phyloP scores from a whole-genome alignment of 2,329 filamentous ascomycete species.

The Aspergillus udagawae region DNA sequence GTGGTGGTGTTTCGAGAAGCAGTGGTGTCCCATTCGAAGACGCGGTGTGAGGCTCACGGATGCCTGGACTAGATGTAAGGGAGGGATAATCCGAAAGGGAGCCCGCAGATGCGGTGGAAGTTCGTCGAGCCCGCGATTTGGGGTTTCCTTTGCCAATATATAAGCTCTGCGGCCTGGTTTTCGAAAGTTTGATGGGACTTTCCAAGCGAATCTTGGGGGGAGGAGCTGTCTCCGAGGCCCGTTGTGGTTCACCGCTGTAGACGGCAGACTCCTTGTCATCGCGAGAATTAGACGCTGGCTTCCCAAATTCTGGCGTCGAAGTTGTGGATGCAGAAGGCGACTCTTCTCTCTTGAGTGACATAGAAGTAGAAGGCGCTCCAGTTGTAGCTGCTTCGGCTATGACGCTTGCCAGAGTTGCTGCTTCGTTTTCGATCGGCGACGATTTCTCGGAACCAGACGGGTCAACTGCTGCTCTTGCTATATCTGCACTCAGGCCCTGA shows the following conservation, averaged over 20 bases:
- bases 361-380: background rate
- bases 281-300: background rate
- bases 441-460: background rate
- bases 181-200: constrained; percentile 32
- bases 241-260: background rate
- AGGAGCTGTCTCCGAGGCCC: constrained; percentile 6
- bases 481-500: background rate
- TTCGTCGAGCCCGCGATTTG: constrained; percentile 19
- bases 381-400: background rate
- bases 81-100: constrained; percentile 31
- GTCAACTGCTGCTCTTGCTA: background rate
- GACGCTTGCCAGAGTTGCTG: background rate
- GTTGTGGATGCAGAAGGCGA: background rate
- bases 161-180: constrained; percentile 17
- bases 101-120: constrained; percentile 27
- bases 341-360: background rate
- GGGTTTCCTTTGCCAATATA: constrained; percentile 16
- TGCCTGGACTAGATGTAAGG: constrained; percentile 28
- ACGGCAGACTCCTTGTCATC: background rate
- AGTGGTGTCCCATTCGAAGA: constrained; percentile 26
- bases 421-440: background rate
- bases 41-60: constrained; percentile 20
- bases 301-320: background rate
- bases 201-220: constrained; percentile 25
- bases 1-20: constrained; percentile 21